phyloP scores from a whole-genome alignment of 2,329 filamentous ascomycete species.

The Trichoderma sp. region DNA sequence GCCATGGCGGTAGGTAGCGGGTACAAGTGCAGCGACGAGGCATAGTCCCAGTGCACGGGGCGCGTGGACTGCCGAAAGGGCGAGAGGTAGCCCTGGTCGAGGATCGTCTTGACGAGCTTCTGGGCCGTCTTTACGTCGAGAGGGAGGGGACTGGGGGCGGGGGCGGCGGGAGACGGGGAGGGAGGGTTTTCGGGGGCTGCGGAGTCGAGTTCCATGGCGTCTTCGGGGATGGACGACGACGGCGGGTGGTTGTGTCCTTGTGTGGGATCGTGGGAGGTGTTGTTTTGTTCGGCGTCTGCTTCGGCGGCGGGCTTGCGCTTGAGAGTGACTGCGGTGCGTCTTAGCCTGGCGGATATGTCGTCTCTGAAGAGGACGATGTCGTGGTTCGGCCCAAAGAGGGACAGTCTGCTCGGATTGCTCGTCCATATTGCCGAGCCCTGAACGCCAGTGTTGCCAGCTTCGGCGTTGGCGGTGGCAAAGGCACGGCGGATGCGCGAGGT shows the following conservation, averaged over 20 bases:
- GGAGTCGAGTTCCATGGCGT: constrained; percentile 48
- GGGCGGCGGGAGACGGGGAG: constrained; percentile 24
- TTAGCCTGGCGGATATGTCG: constrained; percentile 77
- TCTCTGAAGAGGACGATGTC: constrained; percentile 88
- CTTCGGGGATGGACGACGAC: constrained; percentile 31
- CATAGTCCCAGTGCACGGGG: constrained; percentile 89
- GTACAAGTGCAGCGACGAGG: constrained; percentile 75
- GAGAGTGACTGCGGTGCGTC: constrained; percentile 74
- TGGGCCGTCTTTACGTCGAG: constrained; percentile 63
- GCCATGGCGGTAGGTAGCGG: constrained; percentile 84
- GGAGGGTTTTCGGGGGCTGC: constrained; percentile 33
- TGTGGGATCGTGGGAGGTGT: too few relatives aligned
- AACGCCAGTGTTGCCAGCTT: constrained; percentile 52
- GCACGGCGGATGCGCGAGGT: constrained; percentile 81
- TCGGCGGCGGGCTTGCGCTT: constrained; percentile 47
- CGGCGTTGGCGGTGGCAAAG: constrained; percentile 76
- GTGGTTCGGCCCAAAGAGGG: constrained; percentile 82
- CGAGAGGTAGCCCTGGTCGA: constrained; percentile 86
- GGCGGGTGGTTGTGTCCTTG: constrained; percentile 2
- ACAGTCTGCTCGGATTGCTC: constrained; percentile 80
- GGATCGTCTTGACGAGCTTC: constrained; percentile 83
- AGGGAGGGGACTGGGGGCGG: constrained; percentile 34
- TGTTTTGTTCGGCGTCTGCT: constrained; percentile 31
- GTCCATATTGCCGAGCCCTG: constrained; percentile 75
- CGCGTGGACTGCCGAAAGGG: constrained; percentile 81